Evolutionary conservation across 2,329 filamentous ascomycete species (phyloP), one percentile per base, ranked within the genome.

Genomic region (Sclerotinia subarctica): DNA sequence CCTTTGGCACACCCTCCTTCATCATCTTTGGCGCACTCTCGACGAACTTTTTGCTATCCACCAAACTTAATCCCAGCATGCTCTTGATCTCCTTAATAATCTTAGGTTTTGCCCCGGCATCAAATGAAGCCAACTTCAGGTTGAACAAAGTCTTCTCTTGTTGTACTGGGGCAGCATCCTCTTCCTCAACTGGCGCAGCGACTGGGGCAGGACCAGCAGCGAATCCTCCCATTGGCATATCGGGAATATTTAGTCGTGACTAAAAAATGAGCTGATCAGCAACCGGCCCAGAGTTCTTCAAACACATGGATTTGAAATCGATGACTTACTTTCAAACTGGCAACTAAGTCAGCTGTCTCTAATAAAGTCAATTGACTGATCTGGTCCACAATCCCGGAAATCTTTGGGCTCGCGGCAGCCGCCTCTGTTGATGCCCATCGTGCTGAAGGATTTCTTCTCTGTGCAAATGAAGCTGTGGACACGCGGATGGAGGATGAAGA

Each of bases 21-120:
- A 99, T 92, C 81, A 92, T 84, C 90, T 99, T 99, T 72, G 95
- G 95, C 74, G 92, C 94, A 78, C 92, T 93, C 86, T 99, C 95
- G 73, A 99, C 95, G 78, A 99, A 99, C 85, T 99, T 99, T 90
- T 99, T 99, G 83, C 92, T 96, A 82, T 99, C 95, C 75, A 99
- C 96, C 83, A 99, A 86, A 79, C 92, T 96, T 78, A 99, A 82
- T 54, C 95, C 95, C 70, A 99, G 84, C 88, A 99, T 86, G 77
- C 88, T 89, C 89, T 99, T 99, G 84, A 99, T 87, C 85, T 99
- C 95, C 88, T 99, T 99, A 86, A 99, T 99, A 77, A 99, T 85
- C 90, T 99, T 99, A 77, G 96, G 93, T 86, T 99, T 99, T 73
- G 94, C 84, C 63, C 82, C 85, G 38, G 93, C 85, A 65, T 99